Conservation (phyloP, 148 eudicot genomes). For the Vaccinium vitisidaea region DNA sequence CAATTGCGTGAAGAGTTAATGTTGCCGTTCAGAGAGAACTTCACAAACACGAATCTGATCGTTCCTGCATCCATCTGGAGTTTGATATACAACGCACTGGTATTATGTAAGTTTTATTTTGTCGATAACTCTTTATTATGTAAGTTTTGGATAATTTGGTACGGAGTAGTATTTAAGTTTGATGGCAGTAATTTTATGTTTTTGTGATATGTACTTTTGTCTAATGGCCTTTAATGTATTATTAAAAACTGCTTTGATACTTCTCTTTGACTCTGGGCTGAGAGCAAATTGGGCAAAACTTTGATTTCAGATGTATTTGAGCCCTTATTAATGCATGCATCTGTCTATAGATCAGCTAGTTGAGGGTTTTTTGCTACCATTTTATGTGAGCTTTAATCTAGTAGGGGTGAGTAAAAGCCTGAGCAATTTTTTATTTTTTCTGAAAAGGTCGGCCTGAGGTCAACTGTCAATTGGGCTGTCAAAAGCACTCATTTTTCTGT, state of each 20-base stretch:
- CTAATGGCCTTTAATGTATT: background rate
- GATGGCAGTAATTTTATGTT: background rate
- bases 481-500: background rate
- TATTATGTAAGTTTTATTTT: slow-evolving; percentile 15
- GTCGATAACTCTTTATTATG: slow-evolving; percentile 23
- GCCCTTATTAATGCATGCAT: background rate
- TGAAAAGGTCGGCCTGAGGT: background rate
- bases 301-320: background rate
- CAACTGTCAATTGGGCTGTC: background rate
- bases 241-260: background rate
- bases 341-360: background rate
- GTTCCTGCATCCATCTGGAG: slow-evolving; percentile 93
- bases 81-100: slow-evolving; percentile 70
- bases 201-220: background rate
- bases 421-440: background rate
- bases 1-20: slow-evolving; percentile 47
- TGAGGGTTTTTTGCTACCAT: background rate
- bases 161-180: slow-evolving; percentile 45
- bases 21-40: slow-evolving; percentile 81
- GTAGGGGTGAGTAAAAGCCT: background rate
- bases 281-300: background rate
- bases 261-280: background rate
- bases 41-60: slow-evolving; percentile 78
- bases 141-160: slow-evolving; percentile 19
- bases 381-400: background rate